These are phyloP conservation scores for Populus trichocarpa DNA, from an alignment of 441 rosid genomes.

Conservation along the genomic window DNA sequence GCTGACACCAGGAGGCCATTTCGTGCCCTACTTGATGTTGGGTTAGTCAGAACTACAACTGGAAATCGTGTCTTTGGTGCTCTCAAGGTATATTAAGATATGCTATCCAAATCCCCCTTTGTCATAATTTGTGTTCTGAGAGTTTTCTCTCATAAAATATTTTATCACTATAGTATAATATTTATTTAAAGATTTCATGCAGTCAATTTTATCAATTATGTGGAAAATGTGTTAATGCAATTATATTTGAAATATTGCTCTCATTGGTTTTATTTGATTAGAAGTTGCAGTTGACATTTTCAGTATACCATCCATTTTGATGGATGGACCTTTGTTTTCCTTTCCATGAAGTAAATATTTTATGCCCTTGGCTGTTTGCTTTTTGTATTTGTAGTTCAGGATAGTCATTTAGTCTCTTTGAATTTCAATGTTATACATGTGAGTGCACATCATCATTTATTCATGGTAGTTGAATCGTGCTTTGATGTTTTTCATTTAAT, in stretches of 20 bases:
- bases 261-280: neutral
- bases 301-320: neutral
- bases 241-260: neutral
- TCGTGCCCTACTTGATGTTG: slow-evolving; percentile 97
- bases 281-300: neutral
- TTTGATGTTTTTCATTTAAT: neutral
- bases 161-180: no score
- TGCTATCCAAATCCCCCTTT: neutral
- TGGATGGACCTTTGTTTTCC: neutral
- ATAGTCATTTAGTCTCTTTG: neutral
- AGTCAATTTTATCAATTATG: neutral
- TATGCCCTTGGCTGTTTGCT: neutral
- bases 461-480: neutral
- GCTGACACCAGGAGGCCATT: slow-evolving; percentile 85
- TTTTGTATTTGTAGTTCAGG: no score
- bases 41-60: slow-evolving; percentile 80
- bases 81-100: slow-evolving; percentile 51
- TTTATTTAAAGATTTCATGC: neutral
- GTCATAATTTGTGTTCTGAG: neutral
- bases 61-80: slow-evolving; percentile 91
- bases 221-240: neutral
- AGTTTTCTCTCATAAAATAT: neutral
- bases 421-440: neutral
- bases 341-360: neutral
- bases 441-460: neutral